Conservation (phyloP, 768 basidiomycete species). For the Pulveroboletus sp. region DNA sequence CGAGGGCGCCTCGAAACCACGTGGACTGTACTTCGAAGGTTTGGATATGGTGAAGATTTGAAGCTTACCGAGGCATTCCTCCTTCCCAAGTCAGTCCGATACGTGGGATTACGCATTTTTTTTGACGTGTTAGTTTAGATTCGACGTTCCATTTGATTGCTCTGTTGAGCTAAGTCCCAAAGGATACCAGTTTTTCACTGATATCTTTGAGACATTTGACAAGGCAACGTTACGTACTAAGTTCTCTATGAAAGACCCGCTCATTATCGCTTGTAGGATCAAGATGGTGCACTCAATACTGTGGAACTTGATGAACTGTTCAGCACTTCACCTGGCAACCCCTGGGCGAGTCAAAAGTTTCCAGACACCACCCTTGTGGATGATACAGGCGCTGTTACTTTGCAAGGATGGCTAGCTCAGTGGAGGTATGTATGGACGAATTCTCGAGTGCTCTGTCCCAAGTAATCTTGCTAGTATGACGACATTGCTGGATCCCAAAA, state of each 20-base stretch:
- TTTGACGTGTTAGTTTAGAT: conserved; percentile 43
- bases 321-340: conserved; percentile 92
- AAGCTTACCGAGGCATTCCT: conserved; percentile 85
- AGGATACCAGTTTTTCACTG: conserved; percentile 96
- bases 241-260: neutral
- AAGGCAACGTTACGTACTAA: conserved; percentile 46
- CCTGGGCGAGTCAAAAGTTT: conserved; percentile 91
- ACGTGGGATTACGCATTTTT: neutral
- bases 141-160: conserved; percentile 90
- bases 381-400: conserved; percentile 84
- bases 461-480: conserved; percentile 67
- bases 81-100: conserved; percentile 68
- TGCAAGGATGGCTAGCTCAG: conserved; percentile 97
- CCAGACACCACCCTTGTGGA: conserved; percentile 86
- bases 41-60: conserved; percentile 95
- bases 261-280: conserved; percentile 53
- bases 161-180: conserved; percentile 92
- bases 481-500: conserved; percentile 88
- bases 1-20: conserved; percentile 93
- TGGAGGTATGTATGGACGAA: conserved; percentile 70
- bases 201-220: conserved; percentile 93
- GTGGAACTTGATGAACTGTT: conserved; percentile 85
- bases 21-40: conserved; percentile 92
- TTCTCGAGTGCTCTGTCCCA: conserved; percentile 1
- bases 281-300: conserved; percentile 87